A percentile compares a stretch with the other conserved stretches of the same genome.
Evolutionary conservation across 257 asterid genomes (phyloP).

Genomic region (Primulina tabacum): DNA sequence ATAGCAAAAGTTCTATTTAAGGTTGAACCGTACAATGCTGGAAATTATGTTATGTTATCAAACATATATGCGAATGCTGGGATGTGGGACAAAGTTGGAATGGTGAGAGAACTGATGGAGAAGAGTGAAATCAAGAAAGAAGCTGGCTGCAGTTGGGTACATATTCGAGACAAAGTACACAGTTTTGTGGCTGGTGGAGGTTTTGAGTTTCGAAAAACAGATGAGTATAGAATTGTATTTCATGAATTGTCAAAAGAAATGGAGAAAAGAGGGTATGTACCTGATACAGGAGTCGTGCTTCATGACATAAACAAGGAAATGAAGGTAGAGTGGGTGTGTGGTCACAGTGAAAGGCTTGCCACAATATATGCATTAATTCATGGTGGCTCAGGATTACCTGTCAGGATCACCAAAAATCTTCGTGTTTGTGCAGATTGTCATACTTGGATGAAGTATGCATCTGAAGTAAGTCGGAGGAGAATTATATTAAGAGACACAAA

Average conservation of each 20-base stretch:
- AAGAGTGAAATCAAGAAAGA: slow-evolving; percentile 42
- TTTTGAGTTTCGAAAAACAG: slow-evolving; percentile 40
- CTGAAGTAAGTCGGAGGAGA: slow-evolving; percentile 23
- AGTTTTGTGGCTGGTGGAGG: slow-evolving; percentile 45
- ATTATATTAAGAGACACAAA: slow-evolving; percentile 31
- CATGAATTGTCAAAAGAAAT: slow-evolving; percentile 32
- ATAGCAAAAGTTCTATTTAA: slow-evolving; percentile 36
- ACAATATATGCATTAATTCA: slow-evolving; percentile 39
- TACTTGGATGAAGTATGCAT: slow-evolving; percentile 34
- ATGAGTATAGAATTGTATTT: slow-evolving; percentile 36
- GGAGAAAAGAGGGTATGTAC: slow-evolving; percentile 37
- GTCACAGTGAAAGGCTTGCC: slow-evolving; percentile 52
- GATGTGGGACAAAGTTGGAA: slow-evolving; percentile 49
- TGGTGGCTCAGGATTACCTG: slow-evolving; percentile 37
- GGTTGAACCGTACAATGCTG: slow-evolving; percentile 45
- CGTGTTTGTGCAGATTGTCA: slow-evolving; percentile 46
- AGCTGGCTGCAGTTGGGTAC: slow-evolving; percentile 50
- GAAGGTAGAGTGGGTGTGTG: slow-evolving; percentile 47
- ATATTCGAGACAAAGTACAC: slow-evolving; percentile 32
- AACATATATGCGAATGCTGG: slow-evolving; percentile 50
- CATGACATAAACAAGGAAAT: slow-evolving; percentile 40
- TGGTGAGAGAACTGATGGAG: slow-evolving; percentile 43
- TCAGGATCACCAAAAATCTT: slow-evolving; percentile 51
- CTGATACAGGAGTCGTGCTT: slow-evolving; percentile 43
- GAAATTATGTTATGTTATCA: slow-evolving; percentile 42